Conservation (phyloP, 495 filamentous ascomycete species). For the Aspergillus leporis region DNA sequence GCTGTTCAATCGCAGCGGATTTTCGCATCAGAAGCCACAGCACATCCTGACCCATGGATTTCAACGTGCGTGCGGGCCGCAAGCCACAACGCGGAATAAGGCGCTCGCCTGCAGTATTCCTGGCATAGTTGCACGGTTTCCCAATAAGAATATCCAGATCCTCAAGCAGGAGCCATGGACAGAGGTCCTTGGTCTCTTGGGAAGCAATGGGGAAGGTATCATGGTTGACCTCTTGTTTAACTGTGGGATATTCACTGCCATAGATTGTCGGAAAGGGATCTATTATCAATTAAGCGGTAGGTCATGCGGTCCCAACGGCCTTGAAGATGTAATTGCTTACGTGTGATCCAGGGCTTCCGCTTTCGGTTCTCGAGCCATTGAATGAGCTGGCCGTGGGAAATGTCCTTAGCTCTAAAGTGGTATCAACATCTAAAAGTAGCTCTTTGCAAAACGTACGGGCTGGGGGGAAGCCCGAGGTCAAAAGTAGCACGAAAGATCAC, state of each 20-base stretch:
- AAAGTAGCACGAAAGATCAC: not conserved
- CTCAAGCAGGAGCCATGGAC: constrained; percentile 75
- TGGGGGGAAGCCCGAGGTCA: not conserved
- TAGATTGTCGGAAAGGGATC: constrained; percentile 60
- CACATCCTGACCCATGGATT: constrained; percentile 83
- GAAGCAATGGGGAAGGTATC: constrained; percentile 73
- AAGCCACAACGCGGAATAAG: constrained; percentile 20
- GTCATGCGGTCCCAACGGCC: constrained; percentile 15
- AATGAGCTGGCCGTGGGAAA: constrained; percentile 1
- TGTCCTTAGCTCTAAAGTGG: not conserved
- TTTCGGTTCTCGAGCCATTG: constrained; percentile 43
- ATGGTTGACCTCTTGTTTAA: constrained; percentile 80
- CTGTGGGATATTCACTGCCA: constrained; percentile 71
- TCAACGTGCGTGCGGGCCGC: constrained; percentile 39
- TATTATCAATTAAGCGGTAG: constrained; percentile 79
- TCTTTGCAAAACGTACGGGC: not conserved
- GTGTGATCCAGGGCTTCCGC: constrained; percentile 39
- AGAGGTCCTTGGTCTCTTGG: constrained; percentile 67
- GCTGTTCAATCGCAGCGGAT: constrained; percentile 62
- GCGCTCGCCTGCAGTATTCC: constrained; percentile 45
- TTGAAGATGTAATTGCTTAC: constrained; percentile 5
- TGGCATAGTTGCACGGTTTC: constrained; percentile 55
- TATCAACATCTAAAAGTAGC: not conserved
- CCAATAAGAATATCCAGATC: constrained; percentile 67
- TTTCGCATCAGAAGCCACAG: constrained; percentile 51